Base-by-base conservation (phyloP, 768 basidiomycete species). In the Psilocybe sp. region DNA sequence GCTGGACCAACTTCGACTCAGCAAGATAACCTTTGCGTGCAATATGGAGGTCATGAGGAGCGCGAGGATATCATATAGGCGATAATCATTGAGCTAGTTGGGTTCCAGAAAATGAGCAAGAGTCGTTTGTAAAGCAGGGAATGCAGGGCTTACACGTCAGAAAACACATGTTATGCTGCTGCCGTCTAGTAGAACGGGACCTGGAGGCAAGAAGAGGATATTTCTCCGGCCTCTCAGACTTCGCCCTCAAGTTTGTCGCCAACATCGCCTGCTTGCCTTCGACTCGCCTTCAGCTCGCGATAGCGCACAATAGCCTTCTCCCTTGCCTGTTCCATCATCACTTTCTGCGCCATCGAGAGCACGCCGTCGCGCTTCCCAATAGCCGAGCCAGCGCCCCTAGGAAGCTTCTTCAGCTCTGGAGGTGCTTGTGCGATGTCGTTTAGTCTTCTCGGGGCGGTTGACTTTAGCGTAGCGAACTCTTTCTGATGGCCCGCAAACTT, bases 311-410 rank as follows among this genome's bases (percentile, higher is more conserved):
- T 84, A 16, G 69, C 87, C 52, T 77, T 83, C 57, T 87, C 83
- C 54, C 89, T 75, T 64, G 91, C 89, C 46, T 74, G 72, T 59
- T 87, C 87, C 79, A 92, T 82, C 82, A 88, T 82, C 5, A 74
- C 73, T 62, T 81, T 84, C 69, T 90, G 87, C 12, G 85, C 82
- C 78, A 89, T 83, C 23, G 84, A 85, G 28, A 91, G 56, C 7
- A 87, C 75, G 2, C 75, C 76, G 9, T 77, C 59, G 28, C 54
- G 53, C 40, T 59, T 53, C 36, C 59, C 59, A 32, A 57, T 53
- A 10, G 53, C 52, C 4, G 54, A 39, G 0, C 51, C 57, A 11
- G 67, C 76, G 23, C 78, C 74, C 16, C 82, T 77, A 16, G 82
- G 79, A 5, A 80, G 67, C 51, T 72, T 77, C 52, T 72, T 81